Percentiles rank a stretch among this genome's conserved stretches.
Conservation (phyloP, 148 eudicot genomes). For the Chenopodium formosanum region DNA sequence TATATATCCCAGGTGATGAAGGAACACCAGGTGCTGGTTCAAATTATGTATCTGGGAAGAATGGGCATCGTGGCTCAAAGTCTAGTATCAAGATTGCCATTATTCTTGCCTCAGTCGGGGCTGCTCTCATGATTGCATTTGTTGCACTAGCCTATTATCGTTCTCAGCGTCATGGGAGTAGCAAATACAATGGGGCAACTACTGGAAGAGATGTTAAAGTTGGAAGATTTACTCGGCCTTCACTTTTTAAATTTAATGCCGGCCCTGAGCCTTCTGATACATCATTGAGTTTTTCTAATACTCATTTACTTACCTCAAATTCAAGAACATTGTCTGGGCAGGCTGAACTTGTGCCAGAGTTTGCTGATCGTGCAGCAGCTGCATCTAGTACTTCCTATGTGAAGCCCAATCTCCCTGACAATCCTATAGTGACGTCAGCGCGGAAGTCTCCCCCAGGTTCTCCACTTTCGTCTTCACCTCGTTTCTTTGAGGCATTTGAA, state of each 20-base stretch:
- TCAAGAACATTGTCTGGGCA: conserved; percentile 75
- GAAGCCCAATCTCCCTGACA: conserved; percentile 42
- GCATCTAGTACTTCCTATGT: conserved; percentile 33
- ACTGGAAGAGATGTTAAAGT: conserved; percentile 52
- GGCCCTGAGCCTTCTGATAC: conserved; percentile 51
- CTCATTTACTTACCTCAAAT: conserved; percentile 70
- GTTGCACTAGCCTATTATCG: conserved; percentile 75
- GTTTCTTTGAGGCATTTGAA: conserved; percentile 65
- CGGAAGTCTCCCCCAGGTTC: conserved; percentile 83
- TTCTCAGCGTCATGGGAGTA: conserved; percentile 50
- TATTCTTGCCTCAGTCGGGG: conserved; percentile 71
- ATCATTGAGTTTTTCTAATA: conserved; percentile 73
- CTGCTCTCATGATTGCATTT: conserved; percentile 78
- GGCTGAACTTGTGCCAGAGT: conserved; percentile 52
- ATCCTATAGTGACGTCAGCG: conserved; percentile 43
- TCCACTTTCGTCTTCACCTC: conserved; percentile 67
- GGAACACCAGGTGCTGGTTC: conserved; percentile 27
- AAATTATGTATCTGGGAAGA: conserved; percentile 15
- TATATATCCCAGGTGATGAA: conserved; percentile 30
- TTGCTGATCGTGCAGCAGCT: conserved; percentile 43
- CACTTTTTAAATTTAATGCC: conserved; percentile 58
- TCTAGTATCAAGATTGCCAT: conserved; percentile 64
- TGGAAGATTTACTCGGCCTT: conserved; percentile 60
- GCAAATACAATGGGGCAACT: conserved; percentile 47
- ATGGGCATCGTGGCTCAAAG: conserved; percentile 38